Percentiles rank a stretch among this genome's conserved stretches.
These are phyloP conservation scores for Phytophthora pluvialis DNA, from an alignment of 352 stramenopile genomes.

Conservation along the genomic window DNA sequence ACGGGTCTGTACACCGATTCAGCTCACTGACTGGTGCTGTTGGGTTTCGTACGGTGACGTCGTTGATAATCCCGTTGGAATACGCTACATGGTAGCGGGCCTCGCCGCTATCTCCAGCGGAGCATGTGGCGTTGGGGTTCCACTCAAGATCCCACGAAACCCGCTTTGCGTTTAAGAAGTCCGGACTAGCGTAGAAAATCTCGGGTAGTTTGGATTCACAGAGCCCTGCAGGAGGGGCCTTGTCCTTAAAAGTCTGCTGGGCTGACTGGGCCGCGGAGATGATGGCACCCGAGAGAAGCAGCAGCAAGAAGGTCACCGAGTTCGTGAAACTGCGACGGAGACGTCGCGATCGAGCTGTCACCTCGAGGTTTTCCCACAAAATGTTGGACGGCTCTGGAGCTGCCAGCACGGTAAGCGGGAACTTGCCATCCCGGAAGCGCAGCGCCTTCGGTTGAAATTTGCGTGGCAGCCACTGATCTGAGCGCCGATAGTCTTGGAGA, in stretches of 20 bases:
- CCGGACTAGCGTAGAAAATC: slow-evolving; percentile 63
- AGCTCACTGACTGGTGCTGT: slow-evolving; percentile 17
- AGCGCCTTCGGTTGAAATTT: slow-evolving; percentile 62
- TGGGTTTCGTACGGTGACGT: slow-evolving; percentile 15
- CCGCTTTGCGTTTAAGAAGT: slow-evolving; percentile 27
- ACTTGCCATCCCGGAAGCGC: slow-evolving; percentile 63
- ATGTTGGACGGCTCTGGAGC: slow-evolving; percentile 88
- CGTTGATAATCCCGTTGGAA: slow-evolving; percentile 61
- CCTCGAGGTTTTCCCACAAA: slow-evolving; percentile 88
- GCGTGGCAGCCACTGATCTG: slow-evolving; percentile 43
- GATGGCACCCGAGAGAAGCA: slow-evolving; percentile 74
- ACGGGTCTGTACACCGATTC: slow-evolving; percentile 61
- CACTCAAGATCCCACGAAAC: slow-evolving; percentile 60
- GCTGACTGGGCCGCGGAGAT: slow-evolving; percentile 82
- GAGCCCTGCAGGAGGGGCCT: slow-evolving; percentile 60
- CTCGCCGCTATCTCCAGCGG: slow-evolving; percentile 25
- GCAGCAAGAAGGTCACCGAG: slow-evolving; percentile 72
- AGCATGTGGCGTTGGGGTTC: slow-evolving; percentile 61
- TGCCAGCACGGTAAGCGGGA: slow-evolving; percentile 50
- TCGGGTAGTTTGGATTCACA: slow-evolving; percentile 62
- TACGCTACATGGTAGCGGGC: slow-evolving; percentile 68
- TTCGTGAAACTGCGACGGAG: slow-evolving; percentile 74
- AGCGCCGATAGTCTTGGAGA: slow-evolving; percentile 78
- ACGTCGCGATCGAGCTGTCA: slow-evolving; percentile 62
- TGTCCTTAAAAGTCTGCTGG: slow-evolving; percentile 72